Conservation (phyloP, 2,329 filamentous ascomycete genomes). For the Diaporthe caulivora region DNA sequence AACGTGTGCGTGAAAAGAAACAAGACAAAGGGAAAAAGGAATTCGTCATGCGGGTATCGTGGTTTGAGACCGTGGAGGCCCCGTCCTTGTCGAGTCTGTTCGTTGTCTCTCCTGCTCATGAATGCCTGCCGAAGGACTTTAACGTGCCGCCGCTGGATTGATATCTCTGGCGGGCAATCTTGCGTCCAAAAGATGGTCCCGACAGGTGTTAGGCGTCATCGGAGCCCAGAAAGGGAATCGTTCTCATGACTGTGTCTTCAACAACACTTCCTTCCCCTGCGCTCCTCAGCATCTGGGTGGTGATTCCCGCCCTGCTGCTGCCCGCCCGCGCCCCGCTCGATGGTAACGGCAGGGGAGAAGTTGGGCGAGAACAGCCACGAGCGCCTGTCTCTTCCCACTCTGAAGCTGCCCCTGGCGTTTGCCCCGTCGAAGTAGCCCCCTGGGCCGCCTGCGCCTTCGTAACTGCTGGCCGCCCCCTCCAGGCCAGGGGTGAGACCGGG, state of each 20-base stretch:
- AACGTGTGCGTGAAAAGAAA: background rate
- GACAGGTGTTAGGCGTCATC: background rate
- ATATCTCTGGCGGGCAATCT: background rate
- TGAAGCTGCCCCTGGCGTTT: constrained; percentile 65
- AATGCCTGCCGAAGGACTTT: background rate
- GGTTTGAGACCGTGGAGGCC: background rate
- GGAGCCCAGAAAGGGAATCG: background rate
- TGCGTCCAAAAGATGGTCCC: background rate
- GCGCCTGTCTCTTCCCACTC: constrained; percentile 68
- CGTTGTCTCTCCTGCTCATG: background rate
- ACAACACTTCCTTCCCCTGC: constrained; percentile 35
- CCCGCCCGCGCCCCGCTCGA: constrained; percentile 55
- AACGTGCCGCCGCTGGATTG: background rate
- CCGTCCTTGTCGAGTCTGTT: constrained; percentile 4
- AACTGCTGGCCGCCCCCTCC: constrained; percentile 50
- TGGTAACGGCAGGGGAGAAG: constrained; percentile 63
- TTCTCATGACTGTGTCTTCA: constrained; percentile 1
- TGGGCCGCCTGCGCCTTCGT: constrained; percentile 38
- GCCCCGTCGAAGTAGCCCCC: constrained; percentile 63
- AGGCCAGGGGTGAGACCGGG: constrained; percentile 61
- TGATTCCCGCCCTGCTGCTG: constrained; percentile 40
- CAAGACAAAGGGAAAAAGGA: background rate
- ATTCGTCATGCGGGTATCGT: constrained; percentile 35
- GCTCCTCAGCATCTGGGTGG: constrained; percentile 44
- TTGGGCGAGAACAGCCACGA: constrained; percentile 73